Evolutionary conservation across 192 early-diverging fungal genomes (phyloP), one percentile per base, ranked within the genome.

Genomic region (Globomyces pollinis-pini): DNA sequence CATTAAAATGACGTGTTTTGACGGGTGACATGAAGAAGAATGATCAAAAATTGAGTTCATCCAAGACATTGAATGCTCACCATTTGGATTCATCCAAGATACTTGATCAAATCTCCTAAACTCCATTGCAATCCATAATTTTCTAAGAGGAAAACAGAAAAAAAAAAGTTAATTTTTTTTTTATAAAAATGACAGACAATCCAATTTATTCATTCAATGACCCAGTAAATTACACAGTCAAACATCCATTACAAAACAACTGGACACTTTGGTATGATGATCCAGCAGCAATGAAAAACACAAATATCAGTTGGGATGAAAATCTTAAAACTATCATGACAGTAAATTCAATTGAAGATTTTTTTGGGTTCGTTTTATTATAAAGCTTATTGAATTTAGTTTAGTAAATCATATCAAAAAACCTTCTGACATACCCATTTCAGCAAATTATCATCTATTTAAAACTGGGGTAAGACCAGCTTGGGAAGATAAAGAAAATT

Each of bases 191-290:
- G 44, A 47, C 44, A 47, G 44, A 47, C 23, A 5, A 47, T 8
- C 44, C 23, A 26, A 15, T 47, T 26, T 28, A 20, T 21, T 76
- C 78, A 41, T 74, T 88, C 59, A 58, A 69, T 32, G 81, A 89
- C 65, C 73, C 80, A 21, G 49, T 74, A n/a, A 73, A 86, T 65
- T 90, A 80, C 68, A 88, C 85, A 57, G 85, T 84, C 21, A 91
- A 91, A 72, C 96, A 98, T 63, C 86, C 84, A 43, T 83, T 98
- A 33, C 83, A 93, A 63, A 73, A 87, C 50, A 69, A 71, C 36
- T 98, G 96, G 96, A 91, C 91, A 28, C 74, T 98, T 60, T 98
- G 91, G 91, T 96, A 86, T 65, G 92, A 95, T 69, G 86, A 86
- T 69, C 89, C 88, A 36, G 35, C 34, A 55, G 79, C 67, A 55